Evolutionary conservation across 2,329 filamentous ascomycete genomes (phyloP), one percentile per base, ranked within the genome.

Genomic region (Botrytis cinerea): DNA sequence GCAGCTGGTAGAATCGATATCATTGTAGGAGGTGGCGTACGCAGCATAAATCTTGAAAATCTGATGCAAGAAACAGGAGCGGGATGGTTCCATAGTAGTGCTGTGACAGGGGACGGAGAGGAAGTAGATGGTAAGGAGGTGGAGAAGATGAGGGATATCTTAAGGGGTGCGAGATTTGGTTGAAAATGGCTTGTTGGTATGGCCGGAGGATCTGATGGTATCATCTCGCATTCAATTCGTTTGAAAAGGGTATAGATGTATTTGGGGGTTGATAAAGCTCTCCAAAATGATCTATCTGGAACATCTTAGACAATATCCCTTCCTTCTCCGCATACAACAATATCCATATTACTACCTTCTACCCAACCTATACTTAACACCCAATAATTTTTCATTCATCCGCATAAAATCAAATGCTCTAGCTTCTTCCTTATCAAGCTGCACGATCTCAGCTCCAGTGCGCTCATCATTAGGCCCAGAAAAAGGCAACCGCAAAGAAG

Each of bases 21-120:
- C 38, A 86, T 89, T 73, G 79, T 85, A 25, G 87, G 87, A 0
- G 87, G 87, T 14, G 85, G 86, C 1, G 82, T 89, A 8, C 81
- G 86, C 66, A 80, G 83, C 35, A 76, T 62, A 8, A 88, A 87
- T 79, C 73, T 86, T 46, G 75, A 74, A 38, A 70, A 71, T 14
- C 74, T 87, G 54, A 80, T 73, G 69, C 76, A 74, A 40, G 22
- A 32, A 22, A 69, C 35, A 22, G 62, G 71, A 9, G 81, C 81
- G 2, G 75, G 76, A 0, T 81, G 82, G 1, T 46, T 64, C 25
- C 85, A 87, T 79, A 85, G 84, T 4, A 84, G 84, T 69, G 85
- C 84, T 7, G 81, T 84, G 57, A 79, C 79, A 9, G 75, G 74
- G 8, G 73, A 74, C 14, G 82, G 79, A 0, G 83, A 83, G 62